phyloP scores from a whole-genome alignment of 768 basidiomycete genomes.

The Ephemerocybe angulata region DNA sequence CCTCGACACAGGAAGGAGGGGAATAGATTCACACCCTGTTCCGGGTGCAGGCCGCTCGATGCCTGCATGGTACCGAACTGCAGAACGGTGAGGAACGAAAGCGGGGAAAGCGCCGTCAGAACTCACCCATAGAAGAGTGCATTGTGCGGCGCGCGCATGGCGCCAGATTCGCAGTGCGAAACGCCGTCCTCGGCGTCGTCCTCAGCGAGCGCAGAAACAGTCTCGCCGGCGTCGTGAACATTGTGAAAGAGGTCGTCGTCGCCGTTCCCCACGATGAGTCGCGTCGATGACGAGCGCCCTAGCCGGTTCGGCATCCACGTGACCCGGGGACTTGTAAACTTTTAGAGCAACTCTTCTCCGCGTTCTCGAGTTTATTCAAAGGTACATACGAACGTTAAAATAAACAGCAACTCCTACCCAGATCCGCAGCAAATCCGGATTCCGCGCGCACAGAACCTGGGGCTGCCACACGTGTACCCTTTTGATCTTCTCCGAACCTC shows the following conservation, averaged over 20 bases:
- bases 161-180: not conserved
- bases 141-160: not conserved
- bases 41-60: constrained; percentile 14
- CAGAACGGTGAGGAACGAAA: not conserved
- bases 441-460: not conserved
- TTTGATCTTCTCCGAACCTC: not conserved
- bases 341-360: not conserved
- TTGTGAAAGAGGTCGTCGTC: not conserved
- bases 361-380: not conserved
- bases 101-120: not conserved
- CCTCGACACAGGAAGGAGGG: not conserved
- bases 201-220: not conserved
- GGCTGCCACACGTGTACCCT: not conserved
- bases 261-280: not conserved
- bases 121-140: constrained; percentile 8
- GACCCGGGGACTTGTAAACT: not conserved
- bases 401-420: not conserved
- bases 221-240: constrained; percentile 3
- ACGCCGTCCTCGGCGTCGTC: not conserved
- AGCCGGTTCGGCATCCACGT: no score
- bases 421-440: constrained; percentile 1
- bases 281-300: no score
- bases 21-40: constrained; percentile 13
- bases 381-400: not conserved
- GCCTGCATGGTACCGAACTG: constrained; percentile 11